Percentiles rank a stretch among this genome's conserved stretches.
phyloP scores from a whole-genome alignment of 2,329 filamentous ascomycete genomes.

The Diaporthe sp. region DNA sequence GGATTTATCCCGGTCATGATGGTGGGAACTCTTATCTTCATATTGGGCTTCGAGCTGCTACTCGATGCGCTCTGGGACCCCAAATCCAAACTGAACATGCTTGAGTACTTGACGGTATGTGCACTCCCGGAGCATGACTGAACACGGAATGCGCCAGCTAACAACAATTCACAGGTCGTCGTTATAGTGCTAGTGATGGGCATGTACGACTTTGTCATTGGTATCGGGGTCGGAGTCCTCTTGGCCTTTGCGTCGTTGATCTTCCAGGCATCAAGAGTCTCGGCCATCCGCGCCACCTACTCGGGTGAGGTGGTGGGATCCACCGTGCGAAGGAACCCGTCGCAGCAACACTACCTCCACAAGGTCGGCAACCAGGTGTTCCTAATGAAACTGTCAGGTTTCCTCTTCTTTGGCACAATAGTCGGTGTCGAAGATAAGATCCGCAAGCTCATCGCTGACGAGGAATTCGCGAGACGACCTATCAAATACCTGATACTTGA shows the following conservation, averaged over 20 bases:
- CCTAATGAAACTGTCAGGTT: conserved; percentile 92
- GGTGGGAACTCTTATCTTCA: conserved; percentile 94
- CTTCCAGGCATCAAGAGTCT: conserved; percentile 90
- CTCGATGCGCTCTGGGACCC: conserved; percentile 91
- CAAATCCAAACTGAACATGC: conserved; percentile 85
- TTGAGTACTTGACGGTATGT: conserved; percentile 88
- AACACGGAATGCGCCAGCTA: conserved; percentile 39
- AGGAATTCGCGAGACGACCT: conserved; percentile 81
- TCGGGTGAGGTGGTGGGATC: conserved; percentile 91
- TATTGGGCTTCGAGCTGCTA: conserved; percentile 92
- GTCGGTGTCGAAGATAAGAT: conserved; percentile 94
- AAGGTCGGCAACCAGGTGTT: conserved; percentile 90
- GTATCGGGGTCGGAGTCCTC: conserved; percentile 91
- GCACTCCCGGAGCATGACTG: background rate
- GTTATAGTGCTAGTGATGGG: conserved; percentile 97
- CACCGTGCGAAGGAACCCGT: conserved; percentile 90
- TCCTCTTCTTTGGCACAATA: conserved; percentile 98
- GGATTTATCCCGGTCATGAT: conserved; percentile 98
- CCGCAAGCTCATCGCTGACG: conserved; percentile 83
- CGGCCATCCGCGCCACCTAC: conserved; percentile 91
- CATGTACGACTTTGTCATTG: conserved; percentile 94
- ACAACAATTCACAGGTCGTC: conserved; percentile 68
- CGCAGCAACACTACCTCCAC: conserved; percentile 88
- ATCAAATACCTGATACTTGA: conserved; percentile 94
- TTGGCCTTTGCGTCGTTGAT: conserved; percentile 93